Base-by-base conservation (phyloP, 208 protist genomes). In the Leishmania amazonensis region DNA sequence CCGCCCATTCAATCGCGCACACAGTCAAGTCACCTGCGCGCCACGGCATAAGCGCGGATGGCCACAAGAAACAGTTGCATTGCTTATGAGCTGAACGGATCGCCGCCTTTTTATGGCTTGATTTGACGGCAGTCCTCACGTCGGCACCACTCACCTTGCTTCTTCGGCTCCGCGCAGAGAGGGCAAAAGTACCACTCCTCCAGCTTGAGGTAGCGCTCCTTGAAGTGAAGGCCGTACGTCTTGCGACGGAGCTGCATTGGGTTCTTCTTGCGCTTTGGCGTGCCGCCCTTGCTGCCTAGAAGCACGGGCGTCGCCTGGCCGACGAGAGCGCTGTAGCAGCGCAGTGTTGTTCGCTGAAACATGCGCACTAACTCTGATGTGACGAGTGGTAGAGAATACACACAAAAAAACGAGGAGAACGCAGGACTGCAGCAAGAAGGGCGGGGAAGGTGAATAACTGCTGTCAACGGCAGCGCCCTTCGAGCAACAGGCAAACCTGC, bases 181-280 rank as follows among this genome's bases (percentile, higher is more conserved):
- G 95, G 95, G 85, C 95, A 98, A 89, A 94, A 97, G 87, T 98
- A 98, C 94, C 95, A 98, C 83, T 96, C 92, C 84, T 97, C 90
- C 60, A 96, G 31, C 81, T 96, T 95, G 24, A 97, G 80, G 70
- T 97, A 96, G 57, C 88, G 90, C 81, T 97, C 93, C 81, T 98
- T 98, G 83, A 98, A 98, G 91, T 97, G 94, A 17, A 98, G 71
- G 17, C 95, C 95, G 74, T 97, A 98, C 45, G 89, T 90, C 71
- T 96, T 95, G 19, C 94, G 89, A 4, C 94, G 88, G 35, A 97
- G 79, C 85, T 96, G 91, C 88, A 96, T 92, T 19, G 94, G 93
- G 72, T 96, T 97, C 81, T 96, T 97, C 83, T 98, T 98, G 15
- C 93, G 88, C 80, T 97, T 98, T 62, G 95, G 95, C 35, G 94